A percentile compares a stretch with the other conserved stretches of the same genome.
Evolutionary conservation across 352 stramenopile genomes (phyloP).

Genomic region (Blastocystis sp.): DNA sequence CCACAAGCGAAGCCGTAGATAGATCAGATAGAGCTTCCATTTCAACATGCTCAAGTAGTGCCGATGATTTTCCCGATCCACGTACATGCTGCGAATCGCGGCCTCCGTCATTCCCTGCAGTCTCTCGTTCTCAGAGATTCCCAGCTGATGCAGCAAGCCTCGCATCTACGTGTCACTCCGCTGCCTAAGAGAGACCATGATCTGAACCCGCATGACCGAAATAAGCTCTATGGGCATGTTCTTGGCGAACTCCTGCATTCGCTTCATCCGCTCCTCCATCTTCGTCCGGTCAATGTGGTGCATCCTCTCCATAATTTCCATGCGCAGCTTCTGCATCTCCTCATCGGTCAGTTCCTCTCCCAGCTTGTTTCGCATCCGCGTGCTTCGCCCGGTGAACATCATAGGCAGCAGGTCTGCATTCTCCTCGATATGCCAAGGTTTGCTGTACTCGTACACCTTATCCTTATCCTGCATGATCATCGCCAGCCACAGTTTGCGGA

Average conservation of each 20-base stretch:
- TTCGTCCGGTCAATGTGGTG: not conserved
- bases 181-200: not conserved
- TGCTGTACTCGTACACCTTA: not conserved
- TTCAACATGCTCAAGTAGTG: not conserved
- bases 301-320: not conserved
- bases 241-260: conserved; percentile 41
- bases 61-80: not conserved
- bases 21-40: not conserved
- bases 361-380: not conserved
- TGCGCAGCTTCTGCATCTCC: conserved; percentile 26
- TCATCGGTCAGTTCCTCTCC: conserved; percentile 33
- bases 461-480: conserved; percentile 55
- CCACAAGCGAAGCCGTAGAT: not conserved
- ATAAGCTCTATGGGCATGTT: conserved; percentile 15
- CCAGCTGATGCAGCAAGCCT: not conserved
- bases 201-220: conserved; percentile 21
- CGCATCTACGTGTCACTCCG: not conserved
- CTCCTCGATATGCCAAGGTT: conserved; percentile 13
- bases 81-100: not conserved
- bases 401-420: not conserved
- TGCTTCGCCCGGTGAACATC: conserved; percentile 24
- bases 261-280: conserved; percentile 31
- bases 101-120: not conserved
- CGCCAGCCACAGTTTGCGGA: conserved; percentile 42
- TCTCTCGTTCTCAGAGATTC: not conserved